Evolutionary conservation across 1,139 yeast genomes (phyloP), one percentile per base, ranked within the genome.

Genomic region (Sugiyamaella novakii): DNA sequence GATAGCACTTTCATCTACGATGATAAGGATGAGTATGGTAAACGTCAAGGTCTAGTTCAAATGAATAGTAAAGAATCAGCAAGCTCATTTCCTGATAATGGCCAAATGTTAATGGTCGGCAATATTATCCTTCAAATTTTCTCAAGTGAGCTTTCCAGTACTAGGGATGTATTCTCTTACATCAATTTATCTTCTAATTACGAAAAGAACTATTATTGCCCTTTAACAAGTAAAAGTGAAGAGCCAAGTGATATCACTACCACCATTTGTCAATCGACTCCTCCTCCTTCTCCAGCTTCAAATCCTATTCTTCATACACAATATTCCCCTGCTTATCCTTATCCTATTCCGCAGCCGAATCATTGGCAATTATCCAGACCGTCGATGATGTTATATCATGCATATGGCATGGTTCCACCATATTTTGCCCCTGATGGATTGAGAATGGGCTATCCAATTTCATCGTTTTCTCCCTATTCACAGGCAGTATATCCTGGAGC

Each of bases 41-140:
- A 39, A 24, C 51, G 54, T 12, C 52, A 52, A 34, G 60, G 58
- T 5, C 40, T 57, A 12, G 54, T 56, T 12, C 54, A 56, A 39
- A 51, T 56, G 51, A 40, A 17, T 4, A 41, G 33, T 36, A 11
- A 39, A 4, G 47, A 40, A 12, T 24, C 43, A 6, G 54, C 47
- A 2, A 35, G 15, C 5, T 22, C 35, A 2, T 46, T 50, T 22
- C 22, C 43, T 10, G 17, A 43, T 10, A 36, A 45, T 22, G 38
- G 29, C 18, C 45, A 41, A 12, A 25, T 36, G 31, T 19, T 52
- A 8, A 19, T 48, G 19, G 47, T 52, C 3, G 44, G 44, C 2
- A 45, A 43, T 35, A 37, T 31, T 14, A 12, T 43, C 8, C 43
- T 51, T 25, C 46, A 31, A 7, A 17, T 50, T 14, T 46, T 21